Base-by-base conservation (phyloP, 805 yeast genomes). In the Candida sonorensis region DNA sequence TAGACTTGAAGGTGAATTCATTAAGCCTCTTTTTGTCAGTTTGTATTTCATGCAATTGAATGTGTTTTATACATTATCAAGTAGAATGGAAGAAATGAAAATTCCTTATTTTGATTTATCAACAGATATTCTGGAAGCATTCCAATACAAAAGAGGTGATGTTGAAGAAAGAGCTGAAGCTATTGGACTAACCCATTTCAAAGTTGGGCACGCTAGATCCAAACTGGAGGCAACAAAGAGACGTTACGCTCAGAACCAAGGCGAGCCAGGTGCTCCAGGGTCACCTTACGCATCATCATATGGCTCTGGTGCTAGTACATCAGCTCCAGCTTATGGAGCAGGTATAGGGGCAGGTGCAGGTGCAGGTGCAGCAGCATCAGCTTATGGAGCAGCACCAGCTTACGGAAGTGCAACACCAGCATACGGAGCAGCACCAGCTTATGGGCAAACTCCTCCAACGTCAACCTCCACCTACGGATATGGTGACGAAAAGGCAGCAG, bases 21-120 rank as follows among this genome's bases (percentile, higher is more conserved):
- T 92, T 54, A 81, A 78, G 53, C 98, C 98, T 13, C 67, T 92
- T 49, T 92, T 92, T 62, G 92, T 90, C 49, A 81, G 94, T 34
- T 80, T 92, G 59, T 92, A 92, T 63, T 92, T 77, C 69, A 92
- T 92, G 97, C 98, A 92, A 66, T 73, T 92, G 66, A 92, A 92
- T 65, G 86, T 92, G 36, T 92, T 88, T 60, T 92, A 92, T 69
- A 87, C 96, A 1, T 67, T 92, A 41, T 88, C 84, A 66, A 81
- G 72, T 53, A 75, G 83, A 49, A 84, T 90, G 85, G 95, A 90
- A 62, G 95, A 85, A 54, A 78, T 90, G 83, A 87, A 92, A 64
- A 92, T 92, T 45, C 96, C 97, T 11, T 92, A 92, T 62, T 92
- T 92, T 60, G 94, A 92, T 55, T 67, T 92, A 53, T 67, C 75